A percentile compares a stretch with the other conserved stretches of the same genome.
Conservation (phyloP, 1,284 basidiomycete genomes). For the Cutaneotrichosporon arboriforme region DNA sequence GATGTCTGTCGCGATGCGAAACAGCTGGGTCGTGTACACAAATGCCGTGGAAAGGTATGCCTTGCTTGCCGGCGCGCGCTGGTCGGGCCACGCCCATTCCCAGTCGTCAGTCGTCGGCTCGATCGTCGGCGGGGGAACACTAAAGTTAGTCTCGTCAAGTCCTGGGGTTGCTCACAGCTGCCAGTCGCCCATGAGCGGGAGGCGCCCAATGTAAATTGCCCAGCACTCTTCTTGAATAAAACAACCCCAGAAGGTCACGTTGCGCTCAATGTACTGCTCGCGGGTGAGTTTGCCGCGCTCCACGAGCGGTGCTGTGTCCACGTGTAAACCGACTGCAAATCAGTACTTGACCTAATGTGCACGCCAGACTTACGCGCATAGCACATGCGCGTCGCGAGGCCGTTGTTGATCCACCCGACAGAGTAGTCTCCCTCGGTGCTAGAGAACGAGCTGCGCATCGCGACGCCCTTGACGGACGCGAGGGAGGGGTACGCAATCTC, state of each 20-base stretch:
- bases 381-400: slow-evolving; percentile 20
- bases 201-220: slow-evolving; percentile 31
- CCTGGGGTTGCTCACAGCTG: neutral
- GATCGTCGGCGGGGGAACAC: slow-evolving; percentile 16
- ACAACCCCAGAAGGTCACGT: slow-evolving; percentile 27
- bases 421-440: slow-evolving; percentile 47
- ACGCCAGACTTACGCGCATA: slow-evolving; percentile 28
- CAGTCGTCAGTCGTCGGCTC: slow-evolving; percentile 22
- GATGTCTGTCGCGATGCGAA: slow-evolving; percentile 12
- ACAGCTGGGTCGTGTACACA: slow-evolving; percentile 8
- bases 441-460: slow-evolving; percentile 58
- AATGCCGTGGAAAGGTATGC: slow-evolving; percentile 10
- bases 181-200: slow-evolving; percentile 21
- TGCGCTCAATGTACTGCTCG: slow-evolving; percentile 19
- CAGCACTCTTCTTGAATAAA: slow-evolving; percentile 32
- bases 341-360: neutral
- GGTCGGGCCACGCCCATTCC: slow-evolving; percentile 20
- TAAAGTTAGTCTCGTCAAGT: slow-evolving; percentile 2
- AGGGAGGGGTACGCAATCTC: slow-evolving; percentile 59
- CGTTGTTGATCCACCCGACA: slow-evolving; percentile 27
- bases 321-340: slow-evolving; percentile 26
- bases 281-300: slow-evolving; percentile 15
- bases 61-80: slow-evolving; percentile 3
- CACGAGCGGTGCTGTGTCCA: slow-evolving; percentile 21
- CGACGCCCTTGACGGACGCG: slow-evolving; percentile 57